A percentile compares a stretch with the other conserved stretches of the same genome.
phyloP scores from a whole-genome alignment of 768 basidiomycete genomes.

The Kwoniella dendrophila region DNA sequence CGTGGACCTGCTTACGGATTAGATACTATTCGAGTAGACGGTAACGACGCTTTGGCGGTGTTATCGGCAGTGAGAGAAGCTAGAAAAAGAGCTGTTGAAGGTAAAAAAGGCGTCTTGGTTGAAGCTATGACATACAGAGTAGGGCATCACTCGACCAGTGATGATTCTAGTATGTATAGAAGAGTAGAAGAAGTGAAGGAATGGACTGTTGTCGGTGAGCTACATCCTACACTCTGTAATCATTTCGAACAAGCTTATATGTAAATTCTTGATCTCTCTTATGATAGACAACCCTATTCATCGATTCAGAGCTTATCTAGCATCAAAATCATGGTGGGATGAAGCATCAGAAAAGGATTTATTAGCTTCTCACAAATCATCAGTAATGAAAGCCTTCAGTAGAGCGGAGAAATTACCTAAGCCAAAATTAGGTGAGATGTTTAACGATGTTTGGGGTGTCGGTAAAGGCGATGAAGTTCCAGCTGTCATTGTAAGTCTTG shows the following conservation, averaged over 20 bases:
- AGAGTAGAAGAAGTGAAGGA: conserved; percentile 87
- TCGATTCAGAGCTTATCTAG: conserved; percentile 82
- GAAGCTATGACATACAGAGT: conserved; percentile 88
- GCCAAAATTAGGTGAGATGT: conserved; percentile 74
- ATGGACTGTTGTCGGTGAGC: conserved; percentile 70
- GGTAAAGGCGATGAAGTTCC: conserved; percentile 62
- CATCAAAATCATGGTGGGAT: conserved; percentile 82
- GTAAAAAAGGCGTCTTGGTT: conserved; percentile 46
- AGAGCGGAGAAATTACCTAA: conserved; percentile 72
- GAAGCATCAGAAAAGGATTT: conserved; percentile 71
- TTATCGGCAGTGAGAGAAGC: conserved; percentile 58
- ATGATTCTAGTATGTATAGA: conserved; percentile 93
- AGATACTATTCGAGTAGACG: conserved; percentile 88
- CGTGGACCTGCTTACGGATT: conserved; percentile 91
- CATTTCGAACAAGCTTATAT: neutral
- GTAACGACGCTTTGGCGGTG: conserved; percentile 84
- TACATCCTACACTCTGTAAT: conserved; percentile 13
- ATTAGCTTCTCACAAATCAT: conserved; percentile 68
- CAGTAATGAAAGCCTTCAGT: conserved; percentile 77
- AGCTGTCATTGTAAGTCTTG: conserved; percentile 42
- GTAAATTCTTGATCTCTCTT: conserved; percentile 81
- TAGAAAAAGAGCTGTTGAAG: conserved; percentile 41
- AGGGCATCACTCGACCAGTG: conserved; percentile 73
- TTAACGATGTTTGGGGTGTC: conserved; percentile 78
- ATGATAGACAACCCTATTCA: conserved; percentile 84